phyloP scores from a whole-genome alignment of 129 eudicot genomes.

The Artemisia annua region DNA sequence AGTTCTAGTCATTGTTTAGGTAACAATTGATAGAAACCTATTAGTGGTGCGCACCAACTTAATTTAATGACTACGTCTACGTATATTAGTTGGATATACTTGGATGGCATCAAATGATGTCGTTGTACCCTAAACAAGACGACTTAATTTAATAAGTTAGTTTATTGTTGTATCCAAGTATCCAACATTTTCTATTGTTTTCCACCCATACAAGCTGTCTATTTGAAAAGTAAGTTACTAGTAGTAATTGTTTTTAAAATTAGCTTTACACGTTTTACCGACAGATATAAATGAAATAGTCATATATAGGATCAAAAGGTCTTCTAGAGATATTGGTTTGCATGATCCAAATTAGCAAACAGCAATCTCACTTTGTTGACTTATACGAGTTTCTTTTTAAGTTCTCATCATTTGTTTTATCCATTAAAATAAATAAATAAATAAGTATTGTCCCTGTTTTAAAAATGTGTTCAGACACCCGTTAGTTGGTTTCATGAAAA shows the following conservation, averaged over 20 bases:
- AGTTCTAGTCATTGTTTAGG: conserved; percentile 19
- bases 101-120: background rate
- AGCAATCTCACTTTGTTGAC: no score
- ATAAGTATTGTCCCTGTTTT: no score
- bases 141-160: no score
- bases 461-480: no score
- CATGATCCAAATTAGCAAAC: no score
- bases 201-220: background rate
- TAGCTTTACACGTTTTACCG: background rate
- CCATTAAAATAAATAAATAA: no score
- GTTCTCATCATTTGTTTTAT: no score
- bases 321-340: no score
- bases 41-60: conserved; percentile 6
- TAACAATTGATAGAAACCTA: background rate
- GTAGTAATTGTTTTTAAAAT: background rate
- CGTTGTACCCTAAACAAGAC: background rate
- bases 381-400: no score
- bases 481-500: no score
- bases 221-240: background rate
- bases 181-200: background rate
- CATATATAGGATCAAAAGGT: no score
- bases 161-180: background rate
- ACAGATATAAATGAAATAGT: background rate
- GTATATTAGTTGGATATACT: conserved; percentile 12
- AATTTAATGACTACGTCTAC: background rate